phyloP scores from a whole-genome alignment of 2,329 filamentous ascomycete species.

The Diaporthe ampelina region DNA sequence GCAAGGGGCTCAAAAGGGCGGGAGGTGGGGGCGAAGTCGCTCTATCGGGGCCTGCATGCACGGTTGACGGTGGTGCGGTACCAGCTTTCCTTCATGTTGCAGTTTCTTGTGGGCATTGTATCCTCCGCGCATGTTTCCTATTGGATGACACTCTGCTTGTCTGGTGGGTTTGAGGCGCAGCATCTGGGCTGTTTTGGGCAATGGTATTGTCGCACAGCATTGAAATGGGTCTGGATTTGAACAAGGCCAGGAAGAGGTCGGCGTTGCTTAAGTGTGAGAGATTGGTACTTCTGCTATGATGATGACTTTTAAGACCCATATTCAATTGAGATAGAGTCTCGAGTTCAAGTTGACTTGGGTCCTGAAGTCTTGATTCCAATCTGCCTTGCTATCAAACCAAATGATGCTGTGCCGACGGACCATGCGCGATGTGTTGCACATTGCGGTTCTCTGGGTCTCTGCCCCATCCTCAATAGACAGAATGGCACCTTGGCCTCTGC shows the following conservation, averaged over 20 bases:
- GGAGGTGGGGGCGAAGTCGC: not conserved
- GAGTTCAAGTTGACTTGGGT: not conserved
- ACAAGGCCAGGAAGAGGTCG: no score
- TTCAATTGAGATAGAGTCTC: not conserved
- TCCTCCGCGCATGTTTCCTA: slow-evolving; percentile 8
- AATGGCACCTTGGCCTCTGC: not conserved
- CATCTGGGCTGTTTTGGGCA: not conserved
- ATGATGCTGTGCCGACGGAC: no score
- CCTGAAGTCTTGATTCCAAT: not conserved
- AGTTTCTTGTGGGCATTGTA: not conserved
- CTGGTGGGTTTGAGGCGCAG: not conserved
- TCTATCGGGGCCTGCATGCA: not conserved
- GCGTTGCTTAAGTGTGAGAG: not conserved
- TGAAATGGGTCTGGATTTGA: not conserved
- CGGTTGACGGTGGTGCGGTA: not conserved
- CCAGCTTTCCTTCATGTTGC: not conserved
- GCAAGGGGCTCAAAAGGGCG: not conserved
- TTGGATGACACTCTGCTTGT: not conserved
- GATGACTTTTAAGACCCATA: not conserved
- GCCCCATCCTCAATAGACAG: not conserved
- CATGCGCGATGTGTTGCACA: no score
- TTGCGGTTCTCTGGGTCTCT: no score
- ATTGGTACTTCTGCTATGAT: slow-evolving; percentile 1
- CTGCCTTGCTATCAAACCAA: no score
- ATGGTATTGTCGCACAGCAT: not conserved